Conservation (phyloP, 768 basidiomycete genomes). For the Gymnopilus dilepis region DNA sequence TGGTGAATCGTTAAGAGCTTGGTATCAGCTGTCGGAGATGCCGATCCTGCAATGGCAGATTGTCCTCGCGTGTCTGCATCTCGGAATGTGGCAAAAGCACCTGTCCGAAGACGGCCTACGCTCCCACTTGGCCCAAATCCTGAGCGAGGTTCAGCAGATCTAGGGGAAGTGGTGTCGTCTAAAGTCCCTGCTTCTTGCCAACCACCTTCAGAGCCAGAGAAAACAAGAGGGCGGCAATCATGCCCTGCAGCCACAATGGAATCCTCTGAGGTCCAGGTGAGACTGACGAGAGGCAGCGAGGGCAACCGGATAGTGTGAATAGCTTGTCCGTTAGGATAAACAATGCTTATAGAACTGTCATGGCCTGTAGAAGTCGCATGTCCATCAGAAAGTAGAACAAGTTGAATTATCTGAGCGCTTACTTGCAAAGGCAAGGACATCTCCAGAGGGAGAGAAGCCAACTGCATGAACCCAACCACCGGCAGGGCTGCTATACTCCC, state of each 20-base stretch:
- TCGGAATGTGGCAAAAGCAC: slow-evolving; percentile 93
- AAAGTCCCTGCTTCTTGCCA: slow-evolving; percentile 85
- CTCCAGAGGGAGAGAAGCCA: slow-evolving; percentile 96
- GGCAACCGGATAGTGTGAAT: slow-evolving; percentile 77
- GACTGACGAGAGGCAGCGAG: slow-evolving; percentile 81
- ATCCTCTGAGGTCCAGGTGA: slow-evolving; percentile 86
- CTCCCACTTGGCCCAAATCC: slow-evolving; percentile 51
- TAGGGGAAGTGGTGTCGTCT: slow-evolving; percentile 72
- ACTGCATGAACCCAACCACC: slow-evolving; percentile 99
- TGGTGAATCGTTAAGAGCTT: slow-evolving; percentile 93
- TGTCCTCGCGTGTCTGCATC: slow-evolving; percentile 86
- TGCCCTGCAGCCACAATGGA: slow-evolving; percentile 92
- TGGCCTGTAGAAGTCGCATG: slow-evolving; percentile 65
- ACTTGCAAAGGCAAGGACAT: slow-evolving; percentile 93
- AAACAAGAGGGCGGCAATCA: slow-evolving; percentile 95
- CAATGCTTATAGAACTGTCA: slow-evolving; percentile 91
- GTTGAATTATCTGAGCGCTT: slow-evolving; percentile 35
- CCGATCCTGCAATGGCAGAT: slow-evolving; percentile 34
- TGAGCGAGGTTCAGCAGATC: slow-evolving; percentile 48
- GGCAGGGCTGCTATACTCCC: slow-evolving; percentile 85
- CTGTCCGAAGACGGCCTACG: slow-evolving; percentile 84
- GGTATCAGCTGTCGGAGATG: slow-evolving; percentile 53
- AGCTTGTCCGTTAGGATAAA: slow-evolving; percentile 83
- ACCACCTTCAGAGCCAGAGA: slow-evolving; percentile 72
- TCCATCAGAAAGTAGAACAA: no score